These are phyloP conservation scores for Talaromyces wortmannii DNA, from an alignment of 495 filamentous ascomycete species.

Conservation along the genomic window DNA sequence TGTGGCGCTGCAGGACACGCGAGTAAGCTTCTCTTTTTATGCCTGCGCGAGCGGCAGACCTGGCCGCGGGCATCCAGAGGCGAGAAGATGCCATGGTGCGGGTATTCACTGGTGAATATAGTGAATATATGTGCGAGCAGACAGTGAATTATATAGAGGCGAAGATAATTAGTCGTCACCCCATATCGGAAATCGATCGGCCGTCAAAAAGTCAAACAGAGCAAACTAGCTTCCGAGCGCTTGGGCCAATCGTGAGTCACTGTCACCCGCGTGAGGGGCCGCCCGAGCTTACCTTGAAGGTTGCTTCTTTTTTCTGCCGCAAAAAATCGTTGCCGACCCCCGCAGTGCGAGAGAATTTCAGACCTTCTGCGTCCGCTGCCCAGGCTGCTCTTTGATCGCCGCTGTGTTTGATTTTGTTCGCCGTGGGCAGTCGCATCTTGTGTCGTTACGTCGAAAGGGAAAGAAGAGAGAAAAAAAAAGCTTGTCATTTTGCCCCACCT, in stretches of 20 bases:
- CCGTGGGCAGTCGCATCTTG: not conserved
- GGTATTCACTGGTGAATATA: no score
- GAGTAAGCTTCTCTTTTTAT: not conserved
- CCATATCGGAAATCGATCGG: not conserved
- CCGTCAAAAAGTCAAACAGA: not conserved
- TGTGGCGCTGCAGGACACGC: not conserved
- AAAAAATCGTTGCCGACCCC: conserved; percentile 7
- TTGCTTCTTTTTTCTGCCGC: conserved; percentile 1
- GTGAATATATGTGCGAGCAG: not conserved
- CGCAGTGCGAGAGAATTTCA: not conserved
- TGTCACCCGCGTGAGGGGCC: not conserved
- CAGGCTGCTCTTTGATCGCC: not conserved
- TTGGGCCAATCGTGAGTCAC: not conserved
- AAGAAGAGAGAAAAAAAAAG: not conserved
- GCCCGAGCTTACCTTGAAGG: not conserved
- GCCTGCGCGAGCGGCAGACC: not conserved
- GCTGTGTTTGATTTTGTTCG: not conserved
- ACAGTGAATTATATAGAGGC: no score
- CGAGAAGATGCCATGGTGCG: not conserved
- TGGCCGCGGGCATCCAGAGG: not conserved
- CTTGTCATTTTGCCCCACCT: not conserved
- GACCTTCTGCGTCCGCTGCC: not conserved
- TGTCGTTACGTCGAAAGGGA: no score
- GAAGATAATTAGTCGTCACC: no score
- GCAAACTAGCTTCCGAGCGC: not conserved